Percentiles rank a stretch among this genome's conserved stretches.
Conservation (phyloP, 495 filamentous ascomycete genomes). For the Lepraria neglecta region DNA sequence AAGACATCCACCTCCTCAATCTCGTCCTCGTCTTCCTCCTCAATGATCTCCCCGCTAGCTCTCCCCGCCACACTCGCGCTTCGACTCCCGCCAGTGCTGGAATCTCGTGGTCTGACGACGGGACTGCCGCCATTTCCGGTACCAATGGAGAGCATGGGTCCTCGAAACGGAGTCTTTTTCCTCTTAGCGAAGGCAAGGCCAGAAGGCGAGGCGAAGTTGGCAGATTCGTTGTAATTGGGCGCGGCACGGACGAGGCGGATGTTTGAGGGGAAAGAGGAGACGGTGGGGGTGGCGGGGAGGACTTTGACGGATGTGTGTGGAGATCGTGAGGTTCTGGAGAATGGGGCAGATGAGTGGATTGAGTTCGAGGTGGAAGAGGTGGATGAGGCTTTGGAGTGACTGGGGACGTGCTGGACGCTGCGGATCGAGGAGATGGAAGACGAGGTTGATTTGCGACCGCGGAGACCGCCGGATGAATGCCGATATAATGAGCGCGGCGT, state of each 20-base stretch:
- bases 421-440: slow-evolving; percentile 91
- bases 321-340: slow-evolving; percentile 50
- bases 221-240: slow-evolving; percentile 47
- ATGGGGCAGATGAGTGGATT: slow-evolving; percentile 56
- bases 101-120: slow-evolving; percentile 28
- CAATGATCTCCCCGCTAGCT: slow-evolving; percentile 67
- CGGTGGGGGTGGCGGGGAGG: slow-evolving; percentile 82
- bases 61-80: slow-evolving; percentile 50
- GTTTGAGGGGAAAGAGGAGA: slow-evolving; percentile 73
- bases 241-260: slow-evolving; percentile 72
- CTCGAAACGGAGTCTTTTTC: slow-evolving; percentile 85
- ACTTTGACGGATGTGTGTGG: slow-evolving; percentile 92
- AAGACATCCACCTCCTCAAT: slow-evolving; percentile 68
- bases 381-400: slow-evolving; percentile 89
- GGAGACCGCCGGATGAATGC: slow-evolving; percentile 64
- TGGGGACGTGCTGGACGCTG: slow-evolving; percentile 78
- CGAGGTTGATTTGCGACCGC: slow-evolving; percentile 92
- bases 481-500: slow-evolving; percentile 82
- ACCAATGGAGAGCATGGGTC: slow-evolving; percentile 61
- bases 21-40: slow-evolving; percentile 73
- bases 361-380: slow-evolving; percentile 76
- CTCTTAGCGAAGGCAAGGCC: slow-evolving; percentile 84
- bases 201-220: slow-evolving; percentile 40
- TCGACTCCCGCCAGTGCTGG: slow-evolving; percentile 36
- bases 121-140: slow-evolving; percentile 29